These are phyloP conservation scores for Kwoniella sp. DNA, from an alignment of 768 basidiomycete genomes.

Conservation along the genomic window DNA sequence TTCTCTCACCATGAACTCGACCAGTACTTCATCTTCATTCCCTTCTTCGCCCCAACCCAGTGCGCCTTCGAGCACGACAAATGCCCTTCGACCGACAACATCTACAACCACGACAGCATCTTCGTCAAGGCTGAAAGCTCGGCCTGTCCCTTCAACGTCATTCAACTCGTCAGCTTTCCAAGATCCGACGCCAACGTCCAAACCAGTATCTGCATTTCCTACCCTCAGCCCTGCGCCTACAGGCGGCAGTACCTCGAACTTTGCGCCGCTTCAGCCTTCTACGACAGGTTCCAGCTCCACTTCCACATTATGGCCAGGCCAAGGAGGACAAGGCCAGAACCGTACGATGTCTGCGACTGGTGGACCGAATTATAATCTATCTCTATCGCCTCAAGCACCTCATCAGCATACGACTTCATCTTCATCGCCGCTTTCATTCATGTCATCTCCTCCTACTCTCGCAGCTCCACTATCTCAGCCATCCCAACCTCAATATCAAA, in stretches of 20 bases:
- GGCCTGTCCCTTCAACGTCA: slow-evolving; percentile 44
- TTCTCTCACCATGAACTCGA: slow-evolving; percentile 15
- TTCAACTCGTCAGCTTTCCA: slow-evolving; percentile 50
- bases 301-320: background rate
- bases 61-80: background rate
- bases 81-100: background rate
- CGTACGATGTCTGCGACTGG: background rate
- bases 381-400: slow-evolving; percentile 32
- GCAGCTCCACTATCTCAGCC: slow-evolving; percentile 2
- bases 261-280: background rate
- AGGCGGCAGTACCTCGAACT: background rate
- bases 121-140: slow-evolving; percentile 40
- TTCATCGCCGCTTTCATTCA: slow-evolving; percentile 23
- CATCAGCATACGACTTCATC: slow-evolving; percentile 7
- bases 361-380: slow-evolving; percentile 52
- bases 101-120: background rate
- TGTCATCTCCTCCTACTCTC: slow-evolving; percentile 15
- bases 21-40: slow-evolving; percentile 14
- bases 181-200: background rate
- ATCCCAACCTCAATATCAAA: slow-evolving; percentile 1
- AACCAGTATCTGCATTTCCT: slow-evolving; percentile 4
- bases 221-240: slow-evolving; percentile 4
- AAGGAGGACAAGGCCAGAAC: background rate
- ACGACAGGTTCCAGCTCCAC: slow-evolving; percentile 1
- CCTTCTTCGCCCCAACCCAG: slow-evolving; percentile 1